A percentile compares a stretch with the other conserved stretches of the same genome.
Evolutionary conservation across 116 monocot species (phyloP).

Genomic region (Posidonia oceanica): DNA sequence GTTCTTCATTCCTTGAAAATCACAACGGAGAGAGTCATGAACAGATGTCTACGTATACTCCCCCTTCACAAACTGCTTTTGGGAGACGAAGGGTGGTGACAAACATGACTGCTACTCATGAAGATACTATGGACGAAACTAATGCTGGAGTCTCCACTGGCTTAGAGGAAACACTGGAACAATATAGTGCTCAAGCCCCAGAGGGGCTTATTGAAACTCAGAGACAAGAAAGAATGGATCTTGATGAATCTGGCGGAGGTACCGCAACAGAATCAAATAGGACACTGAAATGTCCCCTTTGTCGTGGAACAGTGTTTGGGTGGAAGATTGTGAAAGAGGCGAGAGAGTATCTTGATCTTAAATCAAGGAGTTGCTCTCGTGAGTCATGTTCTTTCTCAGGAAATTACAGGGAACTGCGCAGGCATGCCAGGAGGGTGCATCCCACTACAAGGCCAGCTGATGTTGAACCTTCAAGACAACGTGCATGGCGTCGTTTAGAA

Average conservation of each 20-base stretch:
- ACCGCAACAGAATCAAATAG: slow-evolving; percentile 6
- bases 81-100: not conserved
- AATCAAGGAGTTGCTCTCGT: slow-evolving; percentile 51
- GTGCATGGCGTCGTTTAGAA: slow-evolving; percentile 61
- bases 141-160: not conserved
- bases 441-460: slow-evolving; percentile 55
- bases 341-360: slow-evolving; percentile 57
- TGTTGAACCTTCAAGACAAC: slow-evolving; percentile 58
- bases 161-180: slow-evolving; percentile 2
- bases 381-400: slow-evolving; percentile 77
- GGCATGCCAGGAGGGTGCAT: slow-evolving; percentile 65
- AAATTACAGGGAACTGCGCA: slow-evolving; percentile 61
- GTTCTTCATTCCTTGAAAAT: not conserved
- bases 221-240: slow-evolving; percentile 9
- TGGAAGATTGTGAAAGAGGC: slow-evolving; percentile 55
- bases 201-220: slow-evolving; percentile 5
- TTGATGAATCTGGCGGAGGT: slow-evolving; percentile 6
- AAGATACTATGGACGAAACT: slow-evolving; percentile 19
- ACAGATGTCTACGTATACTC: not conserved
- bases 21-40: not conserved
- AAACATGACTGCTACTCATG: not conserved
- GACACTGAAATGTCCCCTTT: slow-evolving; percentile 65
- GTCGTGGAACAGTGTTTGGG: slow-evolving; percentile 47
- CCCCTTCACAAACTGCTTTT: not conserved
- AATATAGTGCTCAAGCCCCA: slow-evolving; percentile 9